phyloP scores from a whole-genome alignment of 106 monocot genomes.

The Dioscorea dumetorum region DNA sequence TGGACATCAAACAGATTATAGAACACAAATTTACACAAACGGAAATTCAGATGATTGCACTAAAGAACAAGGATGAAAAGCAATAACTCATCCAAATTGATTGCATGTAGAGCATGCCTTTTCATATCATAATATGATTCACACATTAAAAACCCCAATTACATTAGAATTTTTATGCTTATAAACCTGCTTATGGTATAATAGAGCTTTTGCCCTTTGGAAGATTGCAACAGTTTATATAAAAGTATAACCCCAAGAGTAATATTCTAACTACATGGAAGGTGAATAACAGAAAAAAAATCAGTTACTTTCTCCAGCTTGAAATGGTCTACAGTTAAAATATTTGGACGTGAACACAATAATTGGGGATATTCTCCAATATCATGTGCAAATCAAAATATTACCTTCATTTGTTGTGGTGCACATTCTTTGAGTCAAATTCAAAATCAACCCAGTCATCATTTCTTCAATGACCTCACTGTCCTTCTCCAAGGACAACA shows the following conservation, averaged over 20 bases:
- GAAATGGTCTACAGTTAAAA: not conserved
- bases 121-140: too few species aligned
- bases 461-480: constrained; percentile 67
- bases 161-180: too few species aligned
- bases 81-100: too few species aligned
- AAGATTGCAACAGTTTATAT: too few species aligned
- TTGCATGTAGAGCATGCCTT: too few species aligned
- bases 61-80: too few species aligned
- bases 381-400: constrained; percentile 3
- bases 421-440: constrained; percentile 75
- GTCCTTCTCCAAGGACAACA: constrained; percentile 48
- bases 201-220: too few species aligned
- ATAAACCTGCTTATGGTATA: too few species aligned
- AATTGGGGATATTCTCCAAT: not conserved
- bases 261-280: not conserved
- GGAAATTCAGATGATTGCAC: too few species aligned
- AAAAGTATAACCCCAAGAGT: not conserved
- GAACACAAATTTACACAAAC: not conserved
- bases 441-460: constrained; percentile 57
- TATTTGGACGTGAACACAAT: not conserved
- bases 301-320: not conserved
- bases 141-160: too few species aligned
- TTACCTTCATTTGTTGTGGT: constrained; percentile 38
- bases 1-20: not conserved
- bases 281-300: not conserved